Conservation (phyloP, 805 yeast species). For the Candida nitratophila region DNA sequence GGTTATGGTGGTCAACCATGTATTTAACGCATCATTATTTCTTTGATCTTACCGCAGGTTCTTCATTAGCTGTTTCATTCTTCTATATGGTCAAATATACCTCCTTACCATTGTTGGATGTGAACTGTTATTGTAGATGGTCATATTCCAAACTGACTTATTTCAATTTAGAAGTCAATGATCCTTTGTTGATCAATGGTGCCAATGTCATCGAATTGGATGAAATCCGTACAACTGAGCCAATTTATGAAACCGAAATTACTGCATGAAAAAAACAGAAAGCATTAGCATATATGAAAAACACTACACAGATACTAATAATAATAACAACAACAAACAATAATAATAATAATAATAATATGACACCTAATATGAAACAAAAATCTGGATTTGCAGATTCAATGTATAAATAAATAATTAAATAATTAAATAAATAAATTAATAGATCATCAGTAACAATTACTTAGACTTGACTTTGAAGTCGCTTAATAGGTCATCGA, state of each 20-base stretch:
- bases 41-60: conserved; percentile 86
- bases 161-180: conserved; percentile 23
- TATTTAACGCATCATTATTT: conserved; percentile 93
- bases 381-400: too few species aligned
- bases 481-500: conserved; percentile 9
- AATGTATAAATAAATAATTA: not conserved
- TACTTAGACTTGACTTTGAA: conserved; percentile 3
- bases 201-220: not conserved
- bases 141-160: conserved; percentile 41
- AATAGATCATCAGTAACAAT: not conserved
- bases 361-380: too few species aligned
- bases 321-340: too few species aligned
- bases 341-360: too few species aligned
- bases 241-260: too few species aligned
- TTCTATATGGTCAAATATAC: conserved; percentile 64
- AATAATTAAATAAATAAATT: not conserved
- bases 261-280: too few species aligned
- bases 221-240: not conserved
- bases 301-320: too few species aligned
- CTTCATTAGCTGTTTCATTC: conserved; percentile 61
- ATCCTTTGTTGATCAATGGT: conserved; percentile 22
- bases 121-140: conserved; percentile 61
- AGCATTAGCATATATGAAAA: too few species aligned
- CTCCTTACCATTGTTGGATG: conserved; percentile 51
- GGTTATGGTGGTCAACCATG: conserved; percentile 99